phyloP scores from a whole-genome alignment of 2,329 filamentous ascomycete species.

The Exophiala dermatitidis region DNA sequence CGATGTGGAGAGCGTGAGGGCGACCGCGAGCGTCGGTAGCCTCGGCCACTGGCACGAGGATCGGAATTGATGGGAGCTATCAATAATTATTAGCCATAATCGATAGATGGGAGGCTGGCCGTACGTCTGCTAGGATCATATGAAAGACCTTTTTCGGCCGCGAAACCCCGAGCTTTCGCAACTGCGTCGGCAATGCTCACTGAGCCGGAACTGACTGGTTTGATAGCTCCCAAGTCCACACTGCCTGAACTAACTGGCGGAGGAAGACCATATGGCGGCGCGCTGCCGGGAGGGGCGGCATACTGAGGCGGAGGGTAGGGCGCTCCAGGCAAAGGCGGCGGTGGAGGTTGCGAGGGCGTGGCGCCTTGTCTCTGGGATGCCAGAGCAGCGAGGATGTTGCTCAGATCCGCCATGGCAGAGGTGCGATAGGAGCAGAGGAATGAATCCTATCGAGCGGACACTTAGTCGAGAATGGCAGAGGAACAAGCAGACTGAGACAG shows the following conservation, averaged over 20 bases:
- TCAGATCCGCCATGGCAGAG: slow-evolving; percentile 36
- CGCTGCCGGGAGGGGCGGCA: slow-evolving; percentile 35
- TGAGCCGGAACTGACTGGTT: slow-evolving; percentile 70
- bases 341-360: slow-evolving; percentile 39
- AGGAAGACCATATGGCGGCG: slow-evolving; percentile 39
- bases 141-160: slow-evolving; percentile 65
- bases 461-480: too few species aligned
- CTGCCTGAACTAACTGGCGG: slow-evolving; percentile 54
- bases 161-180: slow-evolving; percentile 74
- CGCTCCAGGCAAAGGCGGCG: slow-evolving; percentile 33
- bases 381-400: slow-evolving; percentile 47
- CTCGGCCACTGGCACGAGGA: slow-evolving; percentile 37
- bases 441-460: neutral
- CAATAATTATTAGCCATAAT: neutral
- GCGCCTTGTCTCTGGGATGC: slow-evolving; percentile 46
- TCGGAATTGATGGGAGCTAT: slow-evolving; percentile 20
- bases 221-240: slow-evolving; percentile 71
- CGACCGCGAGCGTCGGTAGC: slow-evolving; percentile 54
- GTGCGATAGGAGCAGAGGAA: neutral
- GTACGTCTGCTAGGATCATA: slow-evolving; percentile 39
- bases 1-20: slow-evolving; percentile 67
- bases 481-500: too few species aligned
- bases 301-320: slow-evolving; percentile 39
- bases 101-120: neutral
- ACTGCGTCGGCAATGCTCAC: slow-evolving; percentile 79